Conservation (phyloP, 768 basidiomycete species). For the Phlegmacium glaucopus region DNA sequence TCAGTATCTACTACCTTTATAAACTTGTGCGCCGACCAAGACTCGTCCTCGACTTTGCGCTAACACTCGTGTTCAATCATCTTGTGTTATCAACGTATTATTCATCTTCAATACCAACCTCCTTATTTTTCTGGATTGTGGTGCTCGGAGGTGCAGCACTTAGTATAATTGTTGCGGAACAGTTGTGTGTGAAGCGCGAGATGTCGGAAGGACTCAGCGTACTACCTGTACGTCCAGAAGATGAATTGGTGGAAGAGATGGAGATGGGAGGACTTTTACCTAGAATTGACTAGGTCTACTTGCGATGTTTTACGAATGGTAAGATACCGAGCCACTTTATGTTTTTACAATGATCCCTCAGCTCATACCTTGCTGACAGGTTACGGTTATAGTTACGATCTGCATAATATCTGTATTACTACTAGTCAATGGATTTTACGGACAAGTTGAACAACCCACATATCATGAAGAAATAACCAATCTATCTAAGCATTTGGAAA, state of each 20-base stretch:
- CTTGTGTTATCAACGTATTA: constrained; percentile 93
- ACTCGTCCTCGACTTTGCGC: constrained; percentile 89
- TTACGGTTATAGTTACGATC: too few species aligned
- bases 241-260: constrained; percentile 54
- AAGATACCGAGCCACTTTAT: too few species aligned
- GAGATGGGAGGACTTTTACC: constrained; percentile 46
- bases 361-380: too few species aligned
- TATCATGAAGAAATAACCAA: too few species aligned
- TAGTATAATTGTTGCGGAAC: constrained; percentile 82
- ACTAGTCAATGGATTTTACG: too few species aligned
- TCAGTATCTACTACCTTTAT: constrained; percentile 77
- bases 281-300: constrained; percentile 33
- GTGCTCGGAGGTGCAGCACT: constrained; percentile 66
- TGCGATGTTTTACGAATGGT: constrained; percentile 7
- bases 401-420: too few species aligned
- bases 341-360: too few species aligned
- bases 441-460: too few species aligned
- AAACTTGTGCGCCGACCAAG: constrained; percentile 87
- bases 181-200: constrained; percentile 86
- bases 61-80: constrained; percentile 91
- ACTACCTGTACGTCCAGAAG: constrained; percentile 48
- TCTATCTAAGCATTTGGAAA: too few species aligned
- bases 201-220: constrained; percentile 81
- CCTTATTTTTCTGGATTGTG: constrained; percentile 89
- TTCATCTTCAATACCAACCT: constrained; percentile 77